Base-by-base conservation (phyloP, 2,329 filamentous ascomycete species). In the Curvularia lunata region DNA sequence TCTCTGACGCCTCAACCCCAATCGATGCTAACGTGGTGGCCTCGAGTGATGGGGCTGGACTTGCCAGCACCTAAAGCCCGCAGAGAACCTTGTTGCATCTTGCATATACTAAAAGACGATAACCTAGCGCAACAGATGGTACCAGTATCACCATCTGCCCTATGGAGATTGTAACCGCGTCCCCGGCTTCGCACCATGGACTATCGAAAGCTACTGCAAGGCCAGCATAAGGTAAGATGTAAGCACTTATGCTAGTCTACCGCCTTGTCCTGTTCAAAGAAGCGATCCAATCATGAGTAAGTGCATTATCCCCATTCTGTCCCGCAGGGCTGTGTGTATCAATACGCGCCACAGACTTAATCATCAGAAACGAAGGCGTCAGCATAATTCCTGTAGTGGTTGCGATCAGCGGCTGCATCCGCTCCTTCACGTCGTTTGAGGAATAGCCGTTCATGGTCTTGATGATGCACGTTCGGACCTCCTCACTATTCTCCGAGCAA, bases 401-500 rank as follows among this genome's bases (percentile, higher is more conserved):
- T 38, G 51, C 40, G 55, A 63, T 59, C 57, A 45, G 48, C 62
- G 53, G 58, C 30, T 52, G 61, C 53, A 58, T 54, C 53, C 42
- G 49, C 54, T 38, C 41, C 34, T 55, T 45, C 53, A 34, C 40
- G 46, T 25, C 46, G 21, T 43, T 58, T 48, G 37, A 40, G 53
- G 41, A 56, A 59, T 48, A 52, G 52, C 12, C 43, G 43, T 51
- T 46, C 54, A 34, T 40, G 38, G 59, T 55, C 46, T 47, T 58
- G 55, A 43, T 51, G 48, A 56, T 58, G 56, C 52, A 57, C 59
- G 53, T 51, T 52, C 67, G 66, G 67, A 53, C 64, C 67, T 65
- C 67, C 65, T 58, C 67, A 61, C 58, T 61, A 61, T 64, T 62
- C 54, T 63, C 67, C 65, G 62, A 56, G 38, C 54, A 63, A 52